Percentiles rank a stretch among this genome's conserved stretches.
Conservation (phyloP, 2,329 filamentous ascomycete species). For the Ophiognomonia clavigignenti-juglandacearum region DNA sequence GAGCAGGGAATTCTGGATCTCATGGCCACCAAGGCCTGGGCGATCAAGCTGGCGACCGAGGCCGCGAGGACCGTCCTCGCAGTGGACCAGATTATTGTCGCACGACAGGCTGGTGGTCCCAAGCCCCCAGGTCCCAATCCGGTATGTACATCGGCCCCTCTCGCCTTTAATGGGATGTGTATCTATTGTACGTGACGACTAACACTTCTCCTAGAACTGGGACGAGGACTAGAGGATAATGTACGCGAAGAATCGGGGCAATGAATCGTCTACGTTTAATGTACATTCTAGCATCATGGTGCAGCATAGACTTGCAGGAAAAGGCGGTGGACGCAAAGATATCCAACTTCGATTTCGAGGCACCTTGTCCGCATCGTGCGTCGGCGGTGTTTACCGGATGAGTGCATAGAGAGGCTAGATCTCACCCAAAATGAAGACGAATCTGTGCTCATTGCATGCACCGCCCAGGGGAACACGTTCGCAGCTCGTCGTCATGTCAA, state of each 20-base stretch:
- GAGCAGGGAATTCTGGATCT: slow-evolving; percentile 89
- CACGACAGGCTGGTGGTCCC: slow-evolving; percentile 91
- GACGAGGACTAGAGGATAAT: slow-evolving; percentile 49
- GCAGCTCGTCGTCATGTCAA: too few relatives aligned
- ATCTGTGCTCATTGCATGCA: too few relatives aligned
- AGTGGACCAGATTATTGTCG: slow-evolving; percentile 98
- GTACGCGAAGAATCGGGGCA: not conserved
- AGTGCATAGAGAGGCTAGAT: slow-evolving; percentile 6
- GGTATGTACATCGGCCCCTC: slow-evolving; percentile 30
- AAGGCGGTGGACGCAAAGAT: slow-evolving; percentile 8
- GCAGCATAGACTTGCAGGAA: slow-evolving; percentile 6
- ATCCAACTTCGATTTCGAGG: slow-evolving; percentile 9
- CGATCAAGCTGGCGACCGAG: slow-evolving; percentile 94
- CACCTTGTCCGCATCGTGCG: not conserved
- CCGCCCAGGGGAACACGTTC: too few relatives aligned
- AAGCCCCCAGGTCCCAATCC: slow-evolving; percentile 95
- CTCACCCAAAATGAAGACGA: not conserved
- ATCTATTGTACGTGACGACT: slow-evolving; percentile 17
- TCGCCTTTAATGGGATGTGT: slow-evolving; percentile 35
- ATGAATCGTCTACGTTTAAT: slow-evolving; percentile 1
- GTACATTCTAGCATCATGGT: not conserved
- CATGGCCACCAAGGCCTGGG: slow-evolving; percentile 89
- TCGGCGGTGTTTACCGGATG: slow-evolving; percentile 4
- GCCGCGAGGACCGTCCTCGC: slow-evolving; percentile 89
- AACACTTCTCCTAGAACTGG: slow-evolving; percentile 47